Conservation (phyloP, 176 grass and related monocot genomes). For the Hyparrhenia diplandra region DNA sequence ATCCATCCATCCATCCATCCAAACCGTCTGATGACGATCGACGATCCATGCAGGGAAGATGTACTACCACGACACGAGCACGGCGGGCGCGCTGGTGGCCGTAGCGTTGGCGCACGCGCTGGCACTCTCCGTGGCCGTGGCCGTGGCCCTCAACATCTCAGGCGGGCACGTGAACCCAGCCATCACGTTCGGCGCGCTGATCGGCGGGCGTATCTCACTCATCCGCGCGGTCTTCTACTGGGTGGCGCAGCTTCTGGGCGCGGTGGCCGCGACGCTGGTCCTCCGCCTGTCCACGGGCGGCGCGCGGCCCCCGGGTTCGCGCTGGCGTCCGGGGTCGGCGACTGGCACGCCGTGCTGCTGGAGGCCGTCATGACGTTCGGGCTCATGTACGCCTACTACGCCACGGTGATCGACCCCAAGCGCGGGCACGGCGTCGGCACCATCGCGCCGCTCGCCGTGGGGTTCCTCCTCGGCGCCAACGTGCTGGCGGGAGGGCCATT, state of each 20-base stretch:
- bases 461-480: constrained; percentile 86
- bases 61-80: constrained; percentile 67
- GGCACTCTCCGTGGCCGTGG: constrained; percentile 51
- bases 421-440: constrained; percentile 51
- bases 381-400: constrained; percentile 86
- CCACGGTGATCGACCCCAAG: constrained; percentile 83
- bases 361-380: constrained; percentile 87
- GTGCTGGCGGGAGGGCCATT: constrained; percentile 74
- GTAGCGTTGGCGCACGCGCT: constrained; percentile 78
- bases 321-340: constrained; percentile 66
- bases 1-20: no score
- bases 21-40: not conserved
- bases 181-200: constrained; percentile 72
- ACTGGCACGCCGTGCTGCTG: constrained; percentile 80
- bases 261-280: constrained; percentile 58
- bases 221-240: constrained; percentile 71
- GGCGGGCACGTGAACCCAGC: constrained; percentile 94
- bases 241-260: constrained; percentile 81
- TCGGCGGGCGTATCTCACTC: constrained; percentile 71
- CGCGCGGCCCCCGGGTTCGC: constrained; percentile 54
- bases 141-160: constrained; percentile 68
- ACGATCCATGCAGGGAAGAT: constrained; percentile 71
- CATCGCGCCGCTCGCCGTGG: constrained; percentile 73
- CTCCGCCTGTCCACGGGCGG: constrained; percentile 75
- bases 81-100: constrained; percentile 56